Evolutionary conservation across 2,329 filamentous ascomycete species (phyloP).

Genomic region (Penicillium sp.): DNA sequence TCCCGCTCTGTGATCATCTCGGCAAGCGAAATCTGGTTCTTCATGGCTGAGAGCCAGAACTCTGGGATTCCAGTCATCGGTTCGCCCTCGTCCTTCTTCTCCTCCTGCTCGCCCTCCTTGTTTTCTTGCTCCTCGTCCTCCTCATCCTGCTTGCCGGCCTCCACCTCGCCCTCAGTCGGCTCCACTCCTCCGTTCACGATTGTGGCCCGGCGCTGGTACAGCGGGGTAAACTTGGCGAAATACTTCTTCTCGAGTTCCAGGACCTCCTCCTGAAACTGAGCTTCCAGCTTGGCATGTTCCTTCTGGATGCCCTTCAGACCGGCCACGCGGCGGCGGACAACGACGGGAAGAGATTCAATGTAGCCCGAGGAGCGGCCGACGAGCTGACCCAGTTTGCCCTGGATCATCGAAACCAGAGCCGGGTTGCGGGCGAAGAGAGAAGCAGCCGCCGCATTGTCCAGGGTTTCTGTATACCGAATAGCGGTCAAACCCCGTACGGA

Average conservation of each 20-base stretch:
- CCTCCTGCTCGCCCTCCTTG: constrained; percentile 58
- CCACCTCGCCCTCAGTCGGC: constrained; percentile 81
- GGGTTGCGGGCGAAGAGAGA: constrained; percentile 96
- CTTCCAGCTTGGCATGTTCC: constrained; percentile 96
- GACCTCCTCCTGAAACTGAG: constrained; percentile 97
- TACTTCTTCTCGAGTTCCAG: constrained; percentile 99
- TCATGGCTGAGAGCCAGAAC: constrained; percentile 99
- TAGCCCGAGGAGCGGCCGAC: constrained; percentile 96
- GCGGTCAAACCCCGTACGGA: constrained; percentile 8
- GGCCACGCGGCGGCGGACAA: constrained; percentile 87
- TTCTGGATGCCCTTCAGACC: constrained; percentile 98
- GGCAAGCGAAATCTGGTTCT: constrained; percentile 94
- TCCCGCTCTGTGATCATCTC: constrained; percentile 99
- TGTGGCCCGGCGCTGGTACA: constrained; percentile 90
- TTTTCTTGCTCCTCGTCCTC: constrained; percentile 62
- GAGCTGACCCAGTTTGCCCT: constrained; percentile 88
- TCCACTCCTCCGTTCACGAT: constrained; percentile 87
- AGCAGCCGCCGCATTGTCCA: constrained; percentile 81
- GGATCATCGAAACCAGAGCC: constrained; percentile 92
- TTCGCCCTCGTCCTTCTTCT: constrained; percentile 48
- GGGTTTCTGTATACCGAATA: constrained; percentile 65
- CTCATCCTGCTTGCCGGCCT: constrained; percentile 77
- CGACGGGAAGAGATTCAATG: constrained; percentile 87
- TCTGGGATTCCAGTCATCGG: constrained; percentile 81
- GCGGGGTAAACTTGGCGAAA: constrained; percentile 95